phyloP scores from a whole-genome alignment of 805 yeast genomes.

The Ogataea pilisensis region DNA sequence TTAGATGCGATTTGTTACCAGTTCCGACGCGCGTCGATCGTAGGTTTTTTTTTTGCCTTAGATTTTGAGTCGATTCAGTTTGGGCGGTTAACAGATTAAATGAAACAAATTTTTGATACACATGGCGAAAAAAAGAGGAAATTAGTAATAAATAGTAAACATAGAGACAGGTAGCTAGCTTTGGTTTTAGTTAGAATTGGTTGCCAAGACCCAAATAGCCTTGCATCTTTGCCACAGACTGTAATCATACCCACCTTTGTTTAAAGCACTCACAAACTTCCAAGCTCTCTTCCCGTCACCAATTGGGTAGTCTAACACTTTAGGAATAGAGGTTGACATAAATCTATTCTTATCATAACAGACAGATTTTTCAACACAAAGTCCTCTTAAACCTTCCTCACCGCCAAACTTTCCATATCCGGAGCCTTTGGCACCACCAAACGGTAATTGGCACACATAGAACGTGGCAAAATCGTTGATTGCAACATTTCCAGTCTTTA shows the following conservation, averaged over 20 bases:
- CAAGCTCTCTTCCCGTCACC: slow-evolving; percentile 78
- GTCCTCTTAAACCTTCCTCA: slow-evolving; percentile 89
- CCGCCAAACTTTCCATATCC: slow-evolving; percentile 99
- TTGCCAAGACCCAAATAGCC: slow-evolving; percentile 51
- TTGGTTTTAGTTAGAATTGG: slow-evolving; percentile 34
- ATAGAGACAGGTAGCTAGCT: no score
- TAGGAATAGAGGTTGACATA: slow-evolving; percentile 79
- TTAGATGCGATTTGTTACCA: no score
- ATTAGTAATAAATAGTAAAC: no score
- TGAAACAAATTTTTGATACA: no score
- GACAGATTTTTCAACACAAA: slow-evolving; percentile 82
- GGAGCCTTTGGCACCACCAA: slow-evolving; percentile 89
- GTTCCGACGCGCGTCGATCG: no score
- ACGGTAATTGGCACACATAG: slow-evolving; percentile 93
- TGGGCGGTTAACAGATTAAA: no score
- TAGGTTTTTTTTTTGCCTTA: no score
- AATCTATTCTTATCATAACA: slow-evolving; percentile 81
- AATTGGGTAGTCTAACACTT: slow-evolving; percentile 89
- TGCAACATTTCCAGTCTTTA: slow-evolving; percentile 89
- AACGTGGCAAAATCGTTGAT: slow-evolving; percentile 97
- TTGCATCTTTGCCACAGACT: slow-evolving; percentile 66
- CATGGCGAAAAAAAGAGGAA: no score
- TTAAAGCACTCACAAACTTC: slow-evolving; percentile 78
- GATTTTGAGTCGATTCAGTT: no score
- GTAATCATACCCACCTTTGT: slow-evolving; percentile 77